Conservation (phyloP, 1,284 basidiomycete species). For the Ustanciosporium gigantosporum region DNA sequence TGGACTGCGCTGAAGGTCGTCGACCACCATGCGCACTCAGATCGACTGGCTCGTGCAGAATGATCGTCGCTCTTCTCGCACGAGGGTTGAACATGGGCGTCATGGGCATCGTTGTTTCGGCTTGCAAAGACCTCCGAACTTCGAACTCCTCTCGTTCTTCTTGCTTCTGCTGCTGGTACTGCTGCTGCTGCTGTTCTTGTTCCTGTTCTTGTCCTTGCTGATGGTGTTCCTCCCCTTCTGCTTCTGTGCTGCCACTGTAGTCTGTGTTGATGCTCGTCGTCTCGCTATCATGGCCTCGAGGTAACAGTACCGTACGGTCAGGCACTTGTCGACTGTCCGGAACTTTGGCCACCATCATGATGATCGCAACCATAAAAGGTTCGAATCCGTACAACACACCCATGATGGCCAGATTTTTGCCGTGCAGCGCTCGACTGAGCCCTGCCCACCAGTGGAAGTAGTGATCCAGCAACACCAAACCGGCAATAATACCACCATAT, state of each 20-base stretch:
- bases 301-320: constrained; percentile 26
- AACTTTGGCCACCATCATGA: constrained; percentile 19
- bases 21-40: neutral
- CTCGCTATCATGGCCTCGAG: constrained; percentile 2
- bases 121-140: too few relatives aligned
- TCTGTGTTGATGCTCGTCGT: neutral
- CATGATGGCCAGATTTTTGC: constrained; percentile 23
- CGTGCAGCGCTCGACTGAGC: constrained; percentile 22
- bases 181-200: too few relatives aligned
- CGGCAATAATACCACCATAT: constrained; percentile 17
- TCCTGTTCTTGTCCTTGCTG: neutral
- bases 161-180: too few relatives aligned
- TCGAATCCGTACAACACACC: constrained; percentile 29
- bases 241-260: neutral
- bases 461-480: constrained; percentile 17
- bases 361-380: constrained; percentile 20
- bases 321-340: constrained; percentile 15
- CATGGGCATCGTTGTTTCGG: too few relatives aligned
- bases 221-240: neutral
- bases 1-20: neutral
- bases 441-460: constrained; percentile 33
- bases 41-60: constrained; percentile 18
- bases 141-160: too few relatives aligned
- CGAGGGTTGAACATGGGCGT: constrained; percentile 15
- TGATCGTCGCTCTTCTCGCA: constrained; percentile 22